Conservation (phyloP, 2,329 filamentous ascomycete species). For the Colletotrichum lupini region DNA sequence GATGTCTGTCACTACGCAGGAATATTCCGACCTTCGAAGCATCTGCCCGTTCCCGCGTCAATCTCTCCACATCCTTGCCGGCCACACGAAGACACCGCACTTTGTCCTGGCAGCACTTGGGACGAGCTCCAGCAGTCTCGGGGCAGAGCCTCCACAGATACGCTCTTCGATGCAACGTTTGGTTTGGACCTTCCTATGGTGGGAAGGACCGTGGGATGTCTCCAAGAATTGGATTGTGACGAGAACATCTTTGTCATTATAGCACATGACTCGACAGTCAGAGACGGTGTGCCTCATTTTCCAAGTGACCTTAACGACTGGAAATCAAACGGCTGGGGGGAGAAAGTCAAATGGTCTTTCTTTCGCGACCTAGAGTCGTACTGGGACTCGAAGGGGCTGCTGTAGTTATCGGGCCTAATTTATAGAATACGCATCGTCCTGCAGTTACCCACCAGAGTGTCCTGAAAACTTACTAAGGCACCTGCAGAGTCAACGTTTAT, state of each 20-base stretch:
- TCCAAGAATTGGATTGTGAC: constrained; percentile 39
- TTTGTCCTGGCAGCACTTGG: constrained; percentile 38
- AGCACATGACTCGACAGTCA: constrained; percentile 40
- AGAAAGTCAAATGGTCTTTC: constrained; percentile 38
- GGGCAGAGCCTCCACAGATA: constrained; percentile 37
- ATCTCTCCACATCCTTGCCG: constrained; percentile 41
- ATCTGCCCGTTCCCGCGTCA: constrained; percentile 45
- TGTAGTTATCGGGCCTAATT: not conserved
- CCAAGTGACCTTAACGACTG: constrained; percentile 40
- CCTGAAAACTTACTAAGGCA: not conserved
- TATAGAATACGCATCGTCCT: not conserved
- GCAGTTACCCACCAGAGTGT: not conserved
- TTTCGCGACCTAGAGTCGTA: constrained; percentile 37
- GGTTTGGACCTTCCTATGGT: constrained; percentile 39
- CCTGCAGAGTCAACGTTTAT: not conserved
- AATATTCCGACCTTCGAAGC: constrained; percentile 47
- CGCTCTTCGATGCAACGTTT: constrained; percentile 40
- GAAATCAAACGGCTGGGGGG: constrained; percentile 39
- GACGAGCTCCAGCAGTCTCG: constrained; percentile 38
- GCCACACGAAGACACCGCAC: not conserved
- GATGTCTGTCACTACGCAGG: constrained; percentile 55
- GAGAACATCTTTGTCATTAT: constrained; percentile 40
- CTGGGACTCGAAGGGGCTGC: constrained; percentile 6
- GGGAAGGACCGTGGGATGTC: constrained; percentile 32
- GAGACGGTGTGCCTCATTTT: constrained; percentile 38